Evolutionary conservation across 2,329 filamentous ascomycete species (phyloP), one percentile per base, ranked within the genome.

Genomic region (Claviceps paspali): DNA sequence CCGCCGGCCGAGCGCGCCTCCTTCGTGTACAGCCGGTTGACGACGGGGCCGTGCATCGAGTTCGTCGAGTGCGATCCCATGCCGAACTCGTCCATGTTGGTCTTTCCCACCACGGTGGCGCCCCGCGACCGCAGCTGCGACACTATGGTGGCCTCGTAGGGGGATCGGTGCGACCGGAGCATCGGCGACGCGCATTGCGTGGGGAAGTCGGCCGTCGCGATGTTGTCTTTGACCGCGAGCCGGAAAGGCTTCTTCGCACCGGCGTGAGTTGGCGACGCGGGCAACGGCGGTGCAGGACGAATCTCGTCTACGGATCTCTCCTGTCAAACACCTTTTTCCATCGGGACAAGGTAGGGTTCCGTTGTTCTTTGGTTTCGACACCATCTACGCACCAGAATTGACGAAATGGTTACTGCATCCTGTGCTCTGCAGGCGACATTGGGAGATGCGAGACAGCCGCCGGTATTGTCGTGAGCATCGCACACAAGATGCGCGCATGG

Each of bases 71-170:
- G 79, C 7, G 85, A 92, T 2, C 86, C 86, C 87, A 94, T 94
- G 21, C 87, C 86, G 54, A 94, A 94, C 54, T 93, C 91, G 59
- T 96, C 91, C 66, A 96, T 76, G 54, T 93, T 94, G 2, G 85
- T 87, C 58, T 94, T 94, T 6, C 80, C 81, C 2, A 77, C 67
- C 2, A 88, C 55, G 5, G 69, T 55, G 5, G 74, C 76, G 29
- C 79, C 81, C 5, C 70, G 67, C 21, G 63, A 53, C 39, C 71
- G 69, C 24, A 95, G 67, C 48, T 78, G 71, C 36, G 67, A 61
- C 24, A 92, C 75, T 14, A 95, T 77, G 7, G 83, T 88, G 14
- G 88, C 85, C 53, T 87, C 75, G 56, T 82, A 88, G 4, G 87
- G 83, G 42, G 81, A 85, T 26, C 57, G 62, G 56, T 87, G 83